Conservation (phyloP, 2,329 filamentous ascomycete genomes). For the Helicocarpus griseus region DNA sequence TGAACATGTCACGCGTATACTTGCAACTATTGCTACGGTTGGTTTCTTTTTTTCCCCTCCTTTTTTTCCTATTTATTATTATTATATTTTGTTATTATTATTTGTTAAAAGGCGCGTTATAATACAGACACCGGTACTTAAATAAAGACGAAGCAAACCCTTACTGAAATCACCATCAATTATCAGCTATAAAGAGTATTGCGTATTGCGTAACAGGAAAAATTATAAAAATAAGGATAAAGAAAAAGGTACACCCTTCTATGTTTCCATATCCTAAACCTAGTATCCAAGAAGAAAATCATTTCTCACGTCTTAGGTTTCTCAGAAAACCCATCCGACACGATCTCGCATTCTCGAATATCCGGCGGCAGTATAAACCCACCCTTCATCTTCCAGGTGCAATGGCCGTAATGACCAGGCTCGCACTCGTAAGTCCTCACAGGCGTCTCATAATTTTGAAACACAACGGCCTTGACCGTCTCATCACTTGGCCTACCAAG, state of each 20-base stretch:
- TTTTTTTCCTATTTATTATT: too few species aligned
- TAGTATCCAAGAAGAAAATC: background rate
- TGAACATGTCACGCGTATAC: too few species aligned
- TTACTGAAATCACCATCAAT: too few species aligned
- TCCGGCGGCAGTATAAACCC: background rate
- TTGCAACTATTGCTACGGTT: too few species aligned
- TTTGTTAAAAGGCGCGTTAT: too few species aligned
- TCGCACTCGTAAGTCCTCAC: background rate
- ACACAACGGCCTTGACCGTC: background rate
- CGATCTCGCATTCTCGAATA: background rate
- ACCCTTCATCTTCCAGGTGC: background rate
- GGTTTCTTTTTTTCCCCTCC: too few species aligned
- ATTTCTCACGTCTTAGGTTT: background rate
- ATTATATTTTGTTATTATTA: too few species aligned
- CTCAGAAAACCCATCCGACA: background rate
- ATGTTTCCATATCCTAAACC: background rate
- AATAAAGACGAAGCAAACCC: too few species aligned
- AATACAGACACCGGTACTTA: too few species aligned
- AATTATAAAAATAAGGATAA: too few species aligned
- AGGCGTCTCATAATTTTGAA: background rate
- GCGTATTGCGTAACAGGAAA: too few species aligned
- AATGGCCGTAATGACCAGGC: background rate
- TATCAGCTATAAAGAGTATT: too few species aligned
- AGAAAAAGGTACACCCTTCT: background rate
- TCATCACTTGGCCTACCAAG: background rate